Evolutionary conservation across 768 basidiomycete species (phyloP), one percentile per base, ranked within the genome.

Genomic region (Tylopilus balloui): DNA sequence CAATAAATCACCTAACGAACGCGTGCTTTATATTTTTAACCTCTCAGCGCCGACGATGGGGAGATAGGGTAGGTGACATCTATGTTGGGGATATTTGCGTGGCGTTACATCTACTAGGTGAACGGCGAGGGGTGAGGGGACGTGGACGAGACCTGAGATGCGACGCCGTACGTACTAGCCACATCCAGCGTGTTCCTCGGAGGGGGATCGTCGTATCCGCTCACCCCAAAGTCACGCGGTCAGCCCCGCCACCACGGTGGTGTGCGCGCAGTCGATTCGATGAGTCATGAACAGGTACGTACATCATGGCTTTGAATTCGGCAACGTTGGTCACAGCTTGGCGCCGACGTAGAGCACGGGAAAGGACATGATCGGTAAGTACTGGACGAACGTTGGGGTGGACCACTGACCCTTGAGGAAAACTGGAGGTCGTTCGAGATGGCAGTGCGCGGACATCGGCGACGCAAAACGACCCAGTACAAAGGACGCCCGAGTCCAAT

Each of bases 281-380:
- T n/a, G n/a, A n/a, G n/a, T n/a, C n/a, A n/a, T n/a, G n/a, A n/a
- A 19, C n/a, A 1, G 8, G 11, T 4, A 38, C 38, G 12, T 4
- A 66, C 65, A 62, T 65, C 28, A 62, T 54, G 1, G 62, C 58
- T 25, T 66, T 67, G 14, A 66, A 63, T 15, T 69, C 67, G 2
- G 52, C 55, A 7, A 69, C 44, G 17, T 54, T 43, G 21, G 45
- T 45, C 5, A 49, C 45, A 40, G 4, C 37, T 55, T 68, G 38
- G 59, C 56, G 19, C 46, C 62, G 14, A 73, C 2, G 60, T 73
- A 81, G 11, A 81, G 53, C 35, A 77, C 34, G 14, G 77, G 77
- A 70, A 80, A 78, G 42, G 76, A 56, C 31, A 59, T 56, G 49
- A 75, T 53, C 11, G 74, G 71, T 25, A 73, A 34, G 48, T 76